These are phyloP conservation scores for Bryoglossum gracile DNA, from an alignment of 495 filamentous ascomycete species.

Conservation along the genomic window DNA sequence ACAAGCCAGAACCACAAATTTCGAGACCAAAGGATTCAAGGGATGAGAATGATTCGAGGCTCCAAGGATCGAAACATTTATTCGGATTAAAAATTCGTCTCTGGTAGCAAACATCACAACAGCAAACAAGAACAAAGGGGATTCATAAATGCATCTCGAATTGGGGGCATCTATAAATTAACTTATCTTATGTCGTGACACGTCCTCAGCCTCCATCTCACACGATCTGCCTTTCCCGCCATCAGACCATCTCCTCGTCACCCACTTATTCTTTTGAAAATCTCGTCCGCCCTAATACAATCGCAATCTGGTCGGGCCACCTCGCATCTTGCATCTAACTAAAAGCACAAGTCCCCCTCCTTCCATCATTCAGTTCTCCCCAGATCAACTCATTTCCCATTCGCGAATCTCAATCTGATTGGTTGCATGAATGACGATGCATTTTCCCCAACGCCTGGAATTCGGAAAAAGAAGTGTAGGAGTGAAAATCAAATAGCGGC, in stretches of 20 bases:
- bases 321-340: neutral
- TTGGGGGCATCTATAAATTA: constrained; percentile 8
- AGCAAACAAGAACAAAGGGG: neutral
- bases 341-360: constrained; percentile 3
- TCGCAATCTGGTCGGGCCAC: constrained; percentile 8
- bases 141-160: constrained; percentile 11
- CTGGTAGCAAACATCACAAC: no score
- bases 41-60: no score
- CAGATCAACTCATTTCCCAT: neutral
- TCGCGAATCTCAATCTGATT: neutral
- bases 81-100: no score
- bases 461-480: no score
- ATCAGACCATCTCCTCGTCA: neutral
- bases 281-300: constrained; percentile 3
- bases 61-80: no score
- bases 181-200: constrained; percentile 6
- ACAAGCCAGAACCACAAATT: neutral
- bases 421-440: constrained; percentile 1
- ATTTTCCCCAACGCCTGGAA: constrained; percentile 10
- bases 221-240: neutral
- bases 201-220: neutral
- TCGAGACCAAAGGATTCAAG: no score
- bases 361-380: neutral
- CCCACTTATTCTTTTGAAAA: neutral
- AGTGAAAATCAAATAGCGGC: no score